phyloP scores from a whole-genome alignment of 2,329 filamentous ascomycete genomes.

The Calonectria ilicicola region DNA sequence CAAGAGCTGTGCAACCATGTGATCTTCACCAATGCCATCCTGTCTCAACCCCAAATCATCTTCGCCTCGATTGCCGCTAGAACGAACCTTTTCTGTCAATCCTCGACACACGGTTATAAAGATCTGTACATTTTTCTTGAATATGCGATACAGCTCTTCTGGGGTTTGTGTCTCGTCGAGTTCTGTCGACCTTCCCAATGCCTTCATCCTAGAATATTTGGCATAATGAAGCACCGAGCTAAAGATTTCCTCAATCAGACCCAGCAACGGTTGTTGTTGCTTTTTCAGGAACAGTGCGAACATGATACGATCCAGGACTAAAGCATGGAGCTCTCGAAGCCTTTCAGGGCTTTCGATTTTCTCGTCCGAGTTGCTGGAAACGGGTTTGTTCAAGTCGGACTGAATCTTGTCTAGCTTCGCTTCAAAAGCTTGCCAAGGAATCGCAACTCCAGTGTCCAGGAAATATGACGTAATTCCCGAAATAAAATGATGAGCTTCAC shows the following conservation, averaged over 20 bases:
- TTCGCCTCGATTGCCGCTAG: constrained; percentile 44
- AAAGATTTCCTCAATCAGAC: constrained; percentile 83
- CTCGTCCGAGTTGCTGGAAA: constrained; percentile 48
- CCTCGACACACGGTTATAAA: constrained; percentile 81
- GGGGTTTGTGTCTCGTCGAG: constrained; percentile 34
- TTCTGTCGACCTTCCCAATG: constrained; percentile 44
- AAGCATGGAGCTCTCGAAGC: constrained; percentile 77
- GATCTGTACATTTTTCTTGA: constrained; percentile 78
- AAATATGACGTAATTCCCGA: constrained; percentile 80
- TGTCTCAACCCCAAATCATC: constrained; percentile 49
- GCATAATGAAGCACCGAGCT: constrained; percentile 78
- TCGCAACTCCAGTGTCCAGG: constrained; percentile 80
- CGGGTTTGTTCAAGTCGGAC: constrained; percentile 60
- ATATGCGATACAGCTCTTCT: constrained; percentile 69
- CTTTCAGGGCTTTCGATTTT: constrained; percentile 68
- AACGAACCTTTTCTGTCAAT: constrained; percentile 71
- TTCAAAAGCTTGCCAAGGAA: constrained; percentile 80
- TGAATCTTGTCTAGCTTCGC: constrained; percentile 74
- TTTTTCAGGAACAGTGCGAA: constrained; percentile 79
- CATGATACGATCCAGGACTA: constrained; percentile 80
- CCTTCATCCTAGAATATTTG: constrained; percentile 57
- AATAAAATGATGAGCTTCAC: constrained; percentile 86
- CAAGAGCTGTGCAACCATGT: constrained; percentile 76
- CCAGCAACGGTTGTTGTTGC: constrained; percentile 78
- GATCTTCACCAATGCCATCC: constrained; percentile 59